phyloP scores from a whole-genome alignment of 306 rosid species.

The Bauhinia variegata region DNA sequence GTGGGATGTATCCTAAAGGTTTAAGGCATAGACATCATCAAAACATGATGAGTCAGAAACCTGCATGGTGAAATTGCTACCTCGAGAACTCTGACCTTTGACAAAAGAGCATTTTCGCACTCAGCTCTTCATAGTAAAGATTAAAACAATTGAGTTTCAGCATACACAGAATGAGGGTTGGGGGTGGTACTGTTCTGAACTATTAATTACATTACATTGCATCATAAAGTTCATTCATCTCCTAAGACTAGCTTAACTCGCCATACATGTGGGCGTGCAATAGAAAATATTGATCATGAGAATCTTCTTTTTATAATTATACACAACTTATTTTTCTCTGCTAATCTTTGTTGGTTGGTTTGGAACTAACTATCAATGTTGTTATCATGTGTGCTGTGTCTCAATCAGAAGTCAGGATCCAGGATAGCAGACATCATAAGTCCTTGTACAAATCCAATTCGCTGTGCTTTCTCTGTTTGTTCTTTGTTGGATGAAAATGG shows the following conservation, averaged over 20 bases:
- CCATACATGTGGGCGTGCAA: constrained; percentile 32
- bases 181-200: constrained; percentile 15
- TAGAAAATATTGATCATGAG: constrained; percentile 23
- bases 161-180: neutral
- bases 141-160: neutral
- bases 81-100: neutral
- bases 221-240: constrained; percentile 31
- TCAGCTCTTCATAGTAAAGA: neutral
- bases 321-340: neutral
- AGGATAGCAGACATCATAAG: constrained; percentile 58
- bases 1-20: no score
- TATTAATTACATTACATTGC: constrained; percentile 18
- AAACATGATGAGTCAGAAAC: neutral
- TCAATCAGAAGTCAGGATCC: constrained; percentile 52
- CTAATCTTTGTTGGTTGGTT: neutral
- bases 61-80: neutral
- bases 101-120: neutral
- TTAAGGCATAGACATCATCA: neutral
- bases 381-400: neutral
- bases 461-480: constrained; percentile 55
- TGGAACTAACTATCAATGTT: constrained; percentile 22
- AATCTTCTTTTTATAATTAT: constrained; percentile 32
- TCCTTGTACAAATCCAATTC: constrained; percentile 61
- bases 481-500: constrained; percentile 57
- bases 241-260: constrained; percentile 33